These are phyloP conservation scores for Sporisorium exsertum DNA, from an alignment of 1,284 basidiomycete species.

Conservation along the genomic window DNA sequence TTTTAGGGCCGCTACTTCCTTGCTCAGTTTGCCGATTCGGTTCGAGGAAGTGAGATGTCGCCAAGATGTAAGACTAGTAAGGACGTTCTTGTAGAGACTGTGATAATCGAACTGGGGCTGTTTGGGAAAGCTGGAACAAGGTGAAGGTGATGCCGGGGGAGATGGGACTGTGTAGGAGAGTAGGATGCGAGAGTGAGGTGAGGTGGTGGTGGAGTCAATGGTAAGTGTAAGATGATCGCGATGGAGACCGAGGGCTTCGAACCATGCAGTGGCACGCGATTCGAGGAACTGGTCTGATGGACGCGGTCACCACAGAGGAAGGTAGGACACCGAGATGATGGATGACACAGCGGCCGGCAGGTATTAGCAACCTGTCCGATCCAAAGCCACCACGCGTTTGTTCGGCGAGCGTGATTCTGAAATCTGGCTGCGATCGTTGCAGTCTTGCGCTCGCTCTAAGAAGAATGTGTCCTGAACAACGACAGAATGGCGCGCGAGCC, in stretches of 20 bases:
- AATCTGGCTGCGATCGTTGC: background rate
- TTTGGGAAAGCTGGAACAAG: background rate
- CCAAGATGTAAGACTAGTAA: background rate
- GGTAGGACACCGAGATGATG: background rate
- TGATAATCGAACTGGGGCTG: background rate
- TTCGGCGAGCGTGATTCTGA: background rate
- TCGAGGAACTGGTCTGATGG: background rate
- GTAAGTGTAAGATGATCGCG: background rate
- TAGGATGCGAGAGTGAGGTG: background rate
- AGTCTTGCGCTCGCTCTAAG: background rate
- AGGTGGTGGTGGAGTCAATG: background rate
- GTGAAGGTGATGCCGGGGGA: background rate
- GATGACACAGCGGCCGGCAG: background rate
- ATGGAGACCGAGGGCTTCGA: background rate
- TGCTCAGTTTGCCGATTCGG: background rate
- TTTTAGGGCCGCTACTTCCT: background rate
- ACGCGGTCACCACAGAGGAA: background rate
- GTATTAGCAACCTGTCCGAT: background rate
- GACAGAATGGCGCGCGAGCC: conserved; percentile 1
- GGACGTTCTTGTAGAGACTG: conserved; percentile 9
- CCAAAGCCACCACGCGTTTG: background rate
- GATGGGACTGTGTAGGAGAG: background rate
- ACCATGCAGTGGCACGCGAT: background rate
- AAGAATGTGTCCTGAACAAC: background rate
- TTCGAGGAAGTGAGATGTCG: background rate